Base-by-base conservation (phyloP, 2,329 filamentous ascomycete species). In the Hypoxylon rubiginosum region DNA sequence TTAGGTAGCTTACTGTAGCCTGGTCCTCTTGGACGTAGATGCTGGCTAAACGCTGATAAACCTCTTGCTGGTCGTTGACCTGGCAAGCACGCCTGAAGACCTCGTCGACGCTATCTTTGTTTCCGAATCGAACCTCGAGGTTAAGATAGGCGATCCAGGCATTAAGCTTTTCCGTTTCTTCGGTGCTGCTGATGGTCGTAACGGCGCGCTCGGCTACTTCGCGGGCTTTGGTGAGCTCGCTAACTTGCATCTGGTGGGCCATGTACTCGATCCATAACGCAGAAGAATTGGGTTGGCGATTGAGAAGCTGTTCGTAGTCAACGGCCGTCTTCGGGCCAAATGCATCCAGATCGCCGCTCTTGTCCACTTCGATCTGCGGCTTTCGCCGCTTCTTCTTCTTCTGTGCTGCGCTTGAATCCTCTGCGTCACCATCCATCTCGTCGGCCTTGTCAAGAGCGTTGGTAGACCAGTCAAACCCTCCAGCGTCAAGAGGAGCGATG, bases 191-290 rank as follows among this genome's bases (percentile, higher is more conserved):
- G 82, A 99, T 98, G 15, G 92, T 97, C 76, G 91, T 90, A 69
- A 98, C 87, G 17, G 96, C 96, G 66, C 96, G 91, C 80, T 97
- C 92, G 1, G 93, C 94, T 64, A 97, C 91, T 70, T 95, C 92
- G 52, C 95, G 90, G 11, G 96, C 94, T 80, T 94, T 96, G 66
- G 91, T 89, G 19, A 97, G 85, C 80, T 99, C 96, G 76, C 93
- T 93, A 56, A 97, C 88, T 76, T 97, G 91, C 79, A 97, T 90
- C 80, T 98, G 93, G 86, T 97, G 97, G n/a, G 94, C 94, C 93
- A 99, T 98, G 82, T 99, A 99, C 71, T 93, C 88, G 58, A 97
- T 92, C 96, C 96, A 99, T 28, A 98, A 86, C 67, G 91, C 85
- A 0, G 95, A 97, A n/a, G 92, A 95, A 81, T 98, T 94, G 2